A percentile compares a stretch with the other conserved stretches of the same genome.
Evolutionary conservation across 176 grass and related monocot genomes (phyloP).

Genomic region (Avena insularis): DNA sequence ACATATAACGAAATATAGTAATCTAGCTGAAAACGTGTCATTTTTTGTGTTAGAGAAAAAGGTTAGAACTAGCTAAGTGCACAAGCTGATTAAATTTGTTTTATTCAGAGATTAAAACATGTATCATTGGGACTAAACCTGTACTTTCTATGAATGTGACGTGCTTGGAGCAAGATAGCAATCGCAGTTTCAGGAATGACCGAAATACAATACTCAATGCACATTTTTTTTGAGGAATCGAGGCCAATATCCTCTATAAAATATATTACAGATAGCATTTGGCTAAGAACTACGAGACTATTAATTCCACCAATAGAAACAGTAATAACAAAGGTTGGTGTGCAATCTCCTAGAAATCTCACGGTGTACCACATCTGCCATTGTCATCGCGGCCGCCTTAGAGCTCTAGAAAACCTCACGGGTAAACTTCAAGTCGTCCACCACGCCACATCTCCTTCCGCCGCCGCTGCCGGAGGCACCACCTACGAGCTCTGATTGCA

Average conservation of each 20-base stretch:
- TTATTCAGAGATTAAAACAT: neutral
- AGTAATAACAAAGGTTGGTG: no score
- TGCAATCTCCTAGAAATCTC: no score
- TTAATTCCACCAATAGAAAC: neutral
- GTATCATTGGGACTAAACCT: neutral
- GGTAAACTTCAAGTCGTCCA: no score
- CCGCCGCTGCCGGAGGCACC: no score
- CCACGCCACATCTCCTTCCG: no score
- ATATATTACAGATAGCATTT: neutral
- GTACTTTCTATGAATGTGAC: neutral
- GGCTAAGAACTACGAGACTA: neutral
- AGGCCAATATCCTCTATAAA: neutral
- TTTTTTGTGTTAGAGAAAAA: neutral
- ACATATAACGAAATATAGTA: neutral
- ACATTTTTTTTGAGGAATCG: neutral
- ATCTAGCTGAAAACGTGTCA: slow-evolving; percentile 1
- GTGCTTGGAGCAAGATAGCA: neutral
- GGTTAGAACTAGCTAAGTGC: neutral
- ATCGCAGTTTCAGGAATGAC: slow-evolving; percentile 1
- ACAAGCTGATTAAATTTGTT: neutral
- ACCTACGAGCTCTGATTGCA: no score
- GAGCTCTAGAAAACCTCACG: no score
- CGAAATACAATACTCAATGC: neutral
- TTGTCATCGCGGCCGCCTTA: no score
- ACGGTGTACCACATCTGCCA: no score